These are phyloP conservation scores for Raffaelea arxii DNA, from an alignment of 2,329 filamentous ascomycete species.

Conservation along the genomic window DNA sequence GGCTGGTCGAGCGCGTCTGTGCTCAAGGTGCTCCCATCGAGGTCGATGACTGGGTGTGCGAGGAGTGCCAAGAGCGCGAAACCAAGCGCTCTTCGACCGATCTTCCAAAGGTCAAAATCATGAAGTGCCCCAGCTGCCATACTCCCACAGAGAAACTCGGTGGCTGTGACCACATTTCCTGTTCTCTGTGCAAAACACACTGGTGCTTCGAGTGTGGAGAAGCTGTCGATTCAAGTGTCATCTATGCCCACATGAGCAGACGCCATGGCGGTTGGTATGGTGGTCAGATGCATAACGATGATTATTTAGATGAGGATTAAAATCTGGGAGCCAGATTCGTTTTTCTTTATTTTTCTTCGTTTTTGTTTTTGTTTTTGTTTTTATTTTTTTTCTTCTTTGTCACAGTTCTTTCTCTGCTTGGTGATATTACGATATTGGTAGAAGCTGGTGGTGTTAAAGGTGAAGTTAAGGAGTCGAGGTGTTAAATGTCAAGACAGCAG, in stretches of 20 bases:
- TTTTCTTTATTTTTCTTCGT: background rate
- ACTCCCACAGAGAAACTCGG: slow-evolving; percentile 30
- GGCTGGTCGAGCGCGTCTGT: slow-evolving; percentile 32
- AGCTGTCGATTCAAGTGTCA: background rate
- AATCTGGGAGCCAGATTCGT: no score
- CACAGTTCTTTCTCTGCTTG: no score
- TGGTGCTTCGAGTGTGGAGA: slow-evolving; percentile 38
- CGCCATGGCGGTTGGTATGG: slow-evolving; percentile 7
- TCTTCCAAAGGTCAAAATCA: background rate
- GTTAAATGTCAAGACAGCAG: no score
- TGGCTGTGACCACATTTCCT: slow-evolving; percentile 38
- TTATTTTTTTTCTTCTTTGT: no score
- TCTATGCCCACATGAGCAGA: slow-evolving; percentile 13
- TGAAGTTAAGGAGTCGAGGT: no score
- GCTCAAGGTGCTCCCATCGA: slow-evolving; percentile 27
- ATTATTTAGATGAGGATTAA: no score
- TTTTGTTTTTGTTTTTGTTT: background rate
- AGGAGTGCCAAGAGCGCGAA: slow-evolving; percentile 22
- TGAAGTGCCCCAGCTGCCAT: slow-evolving; percentile 28
- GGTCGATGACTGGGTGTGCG: slow-evolving; percentile 30
- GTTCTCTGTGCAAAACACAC: slow-evolving; percentile 27
- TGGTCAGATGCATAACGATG: background rate
- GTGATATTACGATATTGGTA: no score
- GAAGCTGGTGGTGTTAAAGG: no score
- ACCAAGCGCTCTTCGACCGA: slow-evolving; percentile 4